phyloP scores from a whole-genome alignment of 805 yeast species.

The Candida montana region DNA sequence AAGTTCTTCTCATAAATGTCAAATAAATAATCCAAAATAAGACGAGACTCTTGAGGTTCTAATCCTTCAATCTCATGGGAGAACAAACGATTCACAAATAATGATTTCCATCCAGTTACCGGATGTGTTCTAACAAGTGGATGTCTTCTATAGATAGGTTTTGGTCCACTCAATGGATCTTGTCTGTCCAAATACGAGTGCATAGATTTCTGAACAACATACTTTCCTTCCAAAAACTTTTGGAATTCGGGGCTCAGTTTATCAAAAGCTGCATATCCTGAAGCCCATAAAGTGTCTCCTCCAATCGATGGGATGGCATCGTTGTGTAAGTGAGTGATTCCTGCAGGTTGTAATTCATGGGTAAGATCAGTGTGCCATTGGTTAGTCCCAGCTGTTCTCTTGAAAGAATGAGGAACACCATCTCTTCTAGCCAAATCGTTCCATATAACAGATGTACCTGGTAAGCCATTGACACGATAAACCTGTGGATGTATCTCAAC shows the following conservation, averaged over 20 bases:
- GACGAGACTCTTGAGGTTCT: constrained; percentile 41
- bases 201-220: constrained; percentile 38
- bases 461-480: constrained; percentile 31
- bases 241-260: constrained; percentile 47
- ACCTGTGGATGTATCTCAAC: constrained; percentile 34
- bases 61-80: constrained; percentile 46
- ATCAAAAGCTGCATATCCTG: constrained; percentile 54
- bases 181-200: constrained; percentile 35
- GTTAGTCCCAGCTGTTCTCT: constrained; percentile 23
- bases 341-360: constrained; percentile 53
- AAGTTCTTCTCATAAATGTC: constrained; percentile 41
- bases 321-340: constrained; percentile 45
- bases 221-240: constrained; percentile 47
- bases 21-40: constrained; percentile 40
- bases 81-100: constrained; percentile 44
- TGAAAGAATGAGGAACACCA: constrained; percentile 23
- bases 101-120: constrained; percentile 56
- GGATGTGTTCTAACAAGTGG: constrained; percentile 58
- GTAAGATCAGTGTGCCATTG: constrained; percentile 43
- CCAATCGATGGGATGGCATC: constrained; percentile 47
- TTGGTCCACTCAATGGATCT: constrained; percentile 40
- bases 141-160: constrained; percentile 45
- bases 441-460: constrained; percentile 36
- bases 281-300: constrained; percentile 52
- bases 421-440: constrained; percentile 24